Evolutionary conservation across 306 rosid genomes (phyloP), one percentile per base, ranked within the genome.

Genomic region (Carpinus fangiana): DNA sequence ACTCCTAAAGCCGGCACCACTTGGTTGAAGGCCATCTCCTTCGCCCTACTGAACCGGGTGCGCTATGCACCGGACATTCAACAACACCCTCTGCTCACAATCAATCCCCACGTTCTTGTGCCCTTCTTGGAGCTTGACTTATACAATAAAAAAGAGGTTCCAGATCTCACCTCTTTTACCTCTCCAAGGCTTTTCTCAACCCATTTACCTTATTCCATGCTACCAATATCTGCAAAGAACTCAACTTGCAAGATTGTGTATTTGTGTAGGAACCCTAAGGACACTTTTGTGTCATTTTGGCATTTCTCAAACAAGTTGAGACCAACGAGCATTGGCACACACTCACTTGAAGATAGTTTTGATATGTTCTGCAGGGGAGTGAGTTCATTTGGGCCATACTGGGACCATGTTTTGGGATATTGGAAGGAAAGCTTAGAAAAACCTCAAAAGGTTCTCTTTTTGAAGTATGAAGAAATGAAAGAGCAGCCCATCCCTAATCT

Each of bases 251-350:
- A 81, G 79, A 45, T 84, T 20, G 80, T 87, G 6, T 83, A 79
- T 51, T 53, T 87, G 52, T 73, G 80, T 23, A 76, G 52, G 52
- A 54, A 81, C 52, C 88, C 86, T 0, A 84, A 84, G 76, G 86
- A 84, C 76, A 20, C 17, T 48, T 48, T 47, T 76, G 70, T 83
- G 10, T 86, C 90, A 2, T 17, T 67, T 2, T 78, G 80, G 86
- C 87, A 87, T 48, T 87, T 87, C 68, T 31, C 75, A 6, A 81
- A 84, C 78, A 52, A 13, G 34, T 1, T 75, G 38, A 83, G 76
- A 67, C 71, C 69, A 6, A 21, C 50, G 16, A 14, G 45, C 7
- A 21, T 2, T 18, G 84, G 73, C 2, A 6, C 5, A 4, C 62
- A 6, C 34, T 54, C 84, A 4, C 31, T 83, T 2, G 84, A 78